Evolutionary conservation across 805 yeast species (phyloP).

Genomic region (Barnettozyma pratensis): DNA sequence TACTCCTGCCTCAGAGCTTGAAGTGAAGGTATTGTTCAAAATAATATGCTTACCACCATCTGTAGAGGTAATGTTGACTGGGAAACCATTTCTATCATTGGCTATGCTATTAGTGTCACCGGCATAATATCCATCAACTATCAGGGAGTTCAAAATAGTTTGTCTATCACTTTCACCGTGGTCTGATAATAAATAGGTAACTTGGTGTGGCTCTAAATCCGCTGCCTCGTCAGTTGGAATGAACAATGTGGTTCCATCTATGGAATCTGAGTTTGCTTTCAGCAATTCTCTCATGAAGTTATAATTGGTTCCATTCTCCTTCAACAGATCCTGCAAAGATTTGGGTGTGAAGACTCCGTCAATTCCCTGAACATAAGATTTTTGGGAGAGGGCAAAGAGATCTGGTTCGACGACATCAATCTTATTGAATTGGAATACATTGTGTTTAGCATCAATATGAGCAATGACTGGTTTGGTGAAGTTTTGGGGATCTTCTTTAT

Average conservation of each 20-base stretch:
- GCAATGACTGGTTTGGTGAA: slow-evolving; percentile 28
- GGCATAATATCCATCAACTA: slow-evolving; percentile 40
- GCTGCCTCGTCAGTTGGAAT: slow-evolving; percentile 41
- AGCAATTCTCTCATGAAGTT: slow-evolving; percentile 1
- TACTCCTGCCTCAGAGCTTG: slow-evolving; percentile 36
- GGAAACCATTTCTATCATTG: slow-evolving; percentile 25
- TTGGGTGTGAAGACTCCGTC: slow-evolving; percentile 37
- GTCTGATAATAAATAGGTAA: slow-evolving; percentile 35
- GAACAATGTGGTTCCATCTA: slow-evolving; percentile 37
- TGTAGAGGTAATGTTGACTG: slow-evolving; percentile 18
- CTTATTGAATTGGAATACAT: slow-evolving; percentile 32
- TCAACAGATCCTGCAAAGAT: slow-evolving; percentile 30
- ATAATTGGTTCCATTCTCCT: neutral
- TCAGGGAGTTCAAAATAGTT: slow-evolving; percentile 26
- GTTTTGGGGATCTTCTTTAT: slow-evolving; percentile 9
- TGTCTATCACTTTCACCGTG: slow-evolving; percentile 28
- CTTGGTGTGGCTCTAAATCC: slow-evolving; percentile 36
- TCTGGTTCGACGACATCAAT: slow-evolving; percentile 53
- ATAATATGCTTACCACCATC: slow-evolving; percentile 30
- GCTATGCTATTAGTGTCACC: slow-evolving; percentile 28
- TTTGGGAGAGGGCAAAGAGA: slow-evolving; percentile 53
- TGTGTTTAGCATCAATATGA: slow-evolving; percentile 7
- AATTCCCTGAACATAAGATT: slow-evolving; percentile 64
- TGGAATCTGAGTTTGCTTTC: neutral
- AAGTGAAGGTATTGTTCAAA: slow-evolving; percentile 29